phyloP scores from a whole-genome alignment of 768 basidiomycete species.

The Mycena capillaripes region DNA sequence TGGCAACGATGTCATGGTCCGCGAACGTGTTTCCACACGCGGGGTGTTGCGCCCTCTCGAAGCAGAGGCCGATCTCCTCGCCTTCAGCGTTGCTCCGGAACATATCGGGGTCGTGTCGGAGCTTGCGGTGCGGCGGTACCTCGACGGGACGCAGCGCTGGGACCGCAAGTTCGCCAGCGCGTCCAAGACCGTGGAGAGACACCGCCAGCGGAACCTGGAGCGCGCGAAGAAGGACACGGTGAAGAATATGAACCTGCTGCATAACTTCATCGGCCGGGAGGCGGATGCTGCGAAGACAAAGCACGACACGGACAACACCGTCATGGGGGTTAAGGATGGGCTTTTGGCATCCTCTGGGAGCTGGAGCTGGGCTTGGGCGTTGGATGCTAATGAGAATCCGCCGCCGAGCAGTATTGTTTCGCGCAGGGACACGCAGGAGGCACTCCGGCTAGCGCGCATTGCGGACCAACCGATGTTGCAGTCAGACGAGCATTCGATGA shows the following conservation, averaged over 20 bases:
- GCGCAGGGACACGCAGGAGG: slow-evolving; percentile 89
- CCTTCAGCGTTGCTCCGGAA: slow-evolving; percentile 73
- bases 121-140: slow-evolving; percentile 80
- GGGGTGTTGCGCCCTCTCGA: slow-evolving; percentile 91
- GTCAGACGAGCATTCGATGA: slow-evolving; percentile 65
- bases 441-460: slow-evolving; percentile 76
- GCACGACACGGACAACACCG: slow-evolving; percentile 35
- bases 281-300: slow-evolving; percentile 37
- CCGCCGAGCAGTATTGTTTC: slow-evolving; percentile 94
- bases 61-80: slow-evolving; percentile 72
- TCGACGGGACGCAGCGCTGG: slow-evolving; percentile 70
- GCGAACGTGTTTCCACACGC: slow-evolving; percentile 88
- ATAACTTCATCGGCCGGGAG: slow-evolving; percentile 51
- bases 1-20: slow-evolving; percentile 76
- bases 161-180: slow-evolving; percentile 77
- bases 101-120: slow-evolving; percentile 85
- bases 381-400: slow-evolving; percentile 84
- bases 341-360: slow-evolving; percentile 62
- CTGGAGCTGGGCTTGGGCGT: slow-evolving; percentile 90
- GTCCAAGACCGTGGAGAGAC: slow-evolving; percentile 71
- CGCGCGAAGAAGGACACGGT: slow-evolving; percentile 74
- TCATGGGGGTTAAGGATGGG: slow-evolving; percentile 50
- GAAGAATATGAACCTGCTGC: slow-evolving; percentile 65
- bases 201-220: slow-evolving; percentile 75
- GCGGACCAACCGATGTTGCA: slow-evolving; percentile 78